A percentile compares a stretch with the other conserved stretches of the same genome.
Conservation (phyloP, 1,284 basidiomycete genomes). For the Tilletiopsis washingtonensis region DNA sequence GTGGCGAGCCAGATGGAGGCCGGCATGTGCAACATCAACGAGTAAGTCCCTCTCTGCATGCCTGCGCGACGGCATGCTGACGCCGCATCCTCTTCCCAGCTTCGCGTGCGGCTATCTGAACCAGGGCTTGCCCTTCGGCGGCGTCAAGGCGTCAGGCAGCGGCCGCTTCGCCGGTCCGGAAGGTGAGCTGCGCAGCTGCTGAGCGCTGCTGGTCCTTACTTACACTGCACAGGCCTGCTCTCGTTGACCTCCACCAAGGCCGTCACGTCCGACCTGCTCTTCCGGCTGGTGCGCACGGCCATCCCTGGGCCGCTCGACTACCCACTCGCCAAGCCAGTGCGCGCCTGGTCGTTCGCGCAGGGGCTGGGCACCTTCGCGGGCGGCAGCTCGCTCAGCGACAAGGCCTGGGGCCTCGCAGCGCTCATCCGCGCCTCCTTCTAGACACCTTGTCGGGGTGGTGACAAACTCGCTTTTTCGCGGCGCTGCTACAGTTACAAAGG, state of each 20-base stretch:
- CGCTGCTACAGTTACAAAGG: no score
- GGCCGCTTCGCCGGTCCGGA: constrained; percentile 61
- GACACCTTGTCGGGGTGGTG: no score
- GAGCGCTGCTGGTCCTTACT: no score
- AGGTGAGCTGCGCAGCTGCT: no score
- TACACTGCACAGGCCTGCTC: no score
- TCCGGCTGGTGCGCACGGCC: constrained; percentile 67
- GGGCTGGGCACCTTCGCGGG: constrained; percentile 3
- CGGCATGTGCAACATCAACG: constrained; percentile 92
- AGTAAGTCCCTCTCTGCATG: no score
- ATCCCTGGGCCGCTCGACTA: constrained; percentile 59
- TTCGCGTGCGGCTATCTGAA: constrained; percentile 83
- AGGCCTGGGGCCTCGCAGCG: background rate
- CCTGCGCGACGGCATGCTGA: no score
- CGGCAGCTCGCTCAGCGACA: background rate
- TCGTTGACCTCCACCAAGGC: constrained; percentile 78
- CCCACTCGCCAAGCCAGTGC: constrained; percentile 14
- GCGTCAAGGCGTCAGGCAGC: constrained; percentile 59
- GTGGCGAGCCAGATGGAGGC: constrained; percentile 74
- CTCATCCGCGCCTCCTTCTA: background rate
- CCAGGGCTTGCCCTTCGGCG: constrained; percentile 90
- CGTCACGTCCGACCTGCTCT: constrained; percentile 75
- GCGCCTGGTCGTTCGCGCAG: background rate
- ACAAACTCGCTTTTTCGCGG: no score
- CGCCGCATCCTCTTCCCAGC: background rate